phyloP scores from a whole-genome alignment of 2,329 filamentous ascomycete species.

The Talaromyces marneffei region DNA sequence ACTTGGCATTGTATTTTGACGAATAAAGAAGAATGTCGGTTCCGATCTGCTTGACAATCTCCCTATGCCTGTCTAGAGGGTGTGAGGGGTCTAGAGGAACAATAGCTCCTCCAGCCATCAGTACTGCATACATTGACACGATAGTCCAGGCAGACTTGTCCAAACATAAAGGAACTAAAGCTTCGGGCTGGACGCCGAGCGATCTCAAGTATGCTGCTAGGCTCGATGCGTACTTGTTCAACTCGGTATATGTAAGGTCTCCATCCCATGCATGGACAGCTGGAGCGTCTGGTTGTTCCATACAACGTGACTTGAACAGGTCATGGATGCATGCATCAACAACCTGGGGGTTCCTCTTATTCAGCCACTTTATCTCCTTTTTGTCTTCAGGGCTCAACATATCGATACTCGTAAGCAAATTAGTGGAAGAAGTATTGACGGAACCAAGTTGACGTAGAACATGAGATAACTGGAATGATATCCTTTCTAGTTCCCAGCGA shows the following conservation, averaged over 20 bases:
- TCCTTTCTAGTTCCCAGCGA: conserved; percentile 47
- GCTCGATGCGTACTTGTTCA: conserved; percentile 28
- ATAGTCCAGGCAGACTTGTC: conserved; percentile 18
- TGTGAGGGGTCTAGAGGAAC: conserved; percentile 15
- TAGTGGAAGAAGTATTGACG: conserved; percentile 18
- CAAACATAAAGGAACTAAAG: conserved; percentile 23
- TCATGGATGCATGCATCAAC: conserved; percentile 13
- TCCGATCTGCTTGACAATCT: conserved; percentile 8
- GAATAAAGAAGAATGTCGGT: neutral
- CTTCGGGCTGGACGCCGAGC: conserved; percentile 25
- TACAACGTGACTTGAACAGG: neutral
- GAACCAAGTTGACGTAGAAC: conserved; percentile 31
- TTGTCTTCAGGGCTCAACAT: conserved; percentile 31
- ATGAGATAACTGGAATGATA: conserved; percentile 47
- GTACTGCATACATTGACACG: conserved; percentile 16
- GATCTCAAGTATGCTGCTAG: conserved; percentile 27
- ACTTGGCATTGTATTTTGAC: conserved; percentile 27
- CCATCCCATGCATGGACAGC: conserved; percentile 32
- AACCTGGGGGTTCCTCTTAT: conserved; percentile 6
- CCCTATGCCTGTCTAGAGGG: conserved; percentile 10
- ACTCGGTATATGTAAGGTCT: conserved; percentile 28
- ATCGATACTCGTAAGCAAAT: neutral
- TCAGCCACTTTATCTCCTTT: conserved; percentile 22
- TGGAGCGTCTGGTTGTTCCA: conserved; percentile 19
- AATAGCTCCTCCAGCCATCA: conserved; percentile 19